Base-by-base conservation (phyloP, 2,329 filamentous ascomycete genomes). In the Harringtonia lauricola region DNA sequence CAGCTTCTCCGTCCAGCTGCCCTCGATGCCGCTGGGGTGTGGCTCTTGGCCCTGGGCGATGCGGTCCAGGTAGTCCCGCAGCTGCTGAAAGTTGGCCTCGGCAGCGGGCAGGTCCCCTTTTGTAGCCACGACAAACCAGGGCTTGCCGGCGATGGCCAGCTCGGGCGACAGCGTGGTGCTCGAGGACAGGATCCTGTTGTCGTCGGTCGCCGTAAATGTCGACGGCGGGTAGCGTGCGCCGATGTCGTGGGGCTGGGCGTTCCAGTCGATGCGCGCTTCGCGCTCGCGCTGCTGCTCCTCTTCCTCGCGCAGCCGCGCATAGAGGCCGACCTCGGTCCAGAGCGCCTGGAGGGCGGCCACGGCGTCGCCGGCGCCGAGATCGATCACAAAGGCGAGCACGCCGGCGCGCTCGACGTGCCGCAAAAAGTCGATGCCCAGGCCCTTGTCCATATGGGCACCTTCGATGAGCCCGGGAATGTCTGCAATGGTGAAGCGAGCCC, bases 401-500 rank as follows among this genome's bases (percentile, higher is more conserved):
- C 86, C 81, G 13, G 92, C 92, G 36, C 92, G 83, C 66, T 98
- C 92, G 39, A 98, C 86, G 60, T 98, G 92, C 14, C 92, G 81
- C 15, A 98, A 66, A 60, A 98, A 98, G 36, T 84, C 87, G 36
- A 95, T 79, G 1, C 92, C 92, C 0, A 98, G 74, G 0, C 92
- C 92, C 51, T 81, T 83, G 63, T 98, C 89, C 9, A 95, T 73
- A 63, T 96, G 90, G 0, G 92, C 92, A 51, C 86, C 88, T 60
- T 94, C 82, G 39, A 98, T 87, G 47, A 98, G 68, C 2, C 92
- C 92, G 2, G 92, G 92, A 45, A 98, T 96, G 59, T 98, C 92
- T 15, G 92, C 92, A 47, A 98, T 83, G 9, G 86, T 94, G 62
- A 96, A 95, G 45, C 84, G 80, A 1, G 83, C 87, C 29, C 88